Evolutionary conservation across 2,329 filamentous ascomycete genomes (phyloP), one percentile per base, ranked within the genome.

Genomic region (Exophiala lecanii-corni): DNA sequence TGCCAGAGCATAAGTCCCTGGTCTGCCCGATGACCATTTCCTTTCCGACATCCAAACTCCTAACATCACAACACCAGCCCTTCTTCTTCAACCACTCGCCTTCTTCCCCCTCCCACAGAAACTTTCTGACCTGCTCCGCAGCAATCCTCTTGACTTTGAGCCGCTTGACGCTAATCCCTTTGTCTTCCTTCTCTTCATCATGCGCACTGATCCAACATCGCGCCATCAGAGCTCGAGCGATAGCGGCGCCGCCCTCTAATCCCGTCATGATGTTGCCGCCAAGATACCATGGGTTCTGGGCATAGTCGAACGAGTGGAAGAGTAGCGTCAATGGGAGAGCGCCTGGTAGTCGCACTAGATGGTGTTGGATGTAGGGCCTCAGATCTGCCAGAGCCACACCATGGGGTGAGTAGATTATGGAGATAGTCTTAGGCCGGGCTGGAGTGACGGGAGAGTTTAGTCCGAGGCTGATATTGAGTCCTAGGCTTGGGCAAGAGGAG

Each of bases 381-480:
- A 78, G 63, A 36, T 69, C 61, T 2, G 66, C 50, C 32, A 67
- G 67, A 0, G 68, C 57, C 19, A 75, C 62, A 21, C 74, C 74
- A 52, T 78, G 74, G 0, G 74, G 74, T 4, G 72, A 71, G 57
- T 76, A 77, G 26, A 78, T 61, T 37, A 76, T 59, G n/a, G 69
- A 73, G 19, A 75, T 50, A 2, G 71, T 51, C 41, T 54, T 57
- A 5, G 54, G 53, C 4, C 52, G 48, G n/a, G 44, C 49, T 9
- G 55, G 54, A 9, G 45, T 54, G 28, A 49, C 18, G 36, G 43
- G 30, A 10, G 13, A 17, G 33, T 17, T 15, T 6, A 15, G 10
- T 6, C 16, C 6, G 30, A 32, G 30, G n/a, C 12, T 32, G 6
- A 7, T 6, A 12, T 6, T 6, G 41, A 3, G 47, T 36, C 15